A percentile compares a stretch with the other conserved stretches of the same genome.
Evolutionary conservation across 1,284 basidiomycete species (phyloP).

Genomic region (Cutaneotrichosporon sp.): DNA sequence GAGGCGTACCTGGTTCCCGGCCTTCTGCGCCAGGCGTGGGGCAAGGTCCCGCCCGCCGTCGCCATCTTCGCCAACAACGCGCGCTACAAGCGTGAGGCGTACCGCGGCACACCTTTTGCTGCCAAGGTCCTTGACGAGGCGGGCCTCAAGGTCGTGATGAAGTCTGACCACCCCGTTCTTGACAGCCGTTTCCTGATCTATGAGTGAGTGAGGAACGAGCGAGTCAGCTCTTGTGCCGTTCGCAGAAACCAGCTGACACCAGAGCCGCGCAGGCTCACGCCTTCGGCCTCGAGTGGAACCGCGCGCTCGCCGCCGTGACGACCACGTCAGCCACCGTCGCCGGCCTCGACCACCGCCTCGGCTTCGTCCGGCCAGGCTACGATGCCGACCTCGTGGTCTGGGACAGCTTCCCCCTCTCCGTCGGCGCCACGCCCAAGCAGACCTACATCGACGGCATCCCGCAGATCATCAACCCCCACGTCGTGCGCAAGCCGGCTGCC

Average conservation of each 20-base stretch:
- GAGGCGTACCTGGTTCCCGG: conserved; percentile 80
- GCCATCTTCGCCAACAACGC: conserved; percentile 71
- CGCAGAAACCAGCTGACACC: too few relatives aligned
- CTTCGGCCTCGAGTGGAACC: conserved; percentile 57
- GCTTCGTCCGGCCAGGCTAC: conserved; percentile 66
- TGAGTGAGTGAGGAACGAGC: conserved; percentile 54
- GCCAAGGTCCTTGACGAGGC: conserved; percentile 74
- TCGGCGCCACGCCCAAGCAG: conserved; percentile 61
- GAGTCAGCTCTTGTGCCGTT: too few relatives aligned
- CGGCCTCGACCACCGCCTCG: conserved; percentile 79
- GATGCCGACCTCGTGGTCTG: conserved; percentile 74
- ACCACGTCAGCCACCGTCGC: conserved; percentile 73
- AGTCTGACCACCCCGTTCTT: conserved; percentile 67
- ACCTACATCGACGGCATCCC: conserved; percentile 64
- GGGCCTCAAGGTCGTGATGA: conserved; percentile 66
- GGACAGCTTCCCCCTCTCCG: conserved; percentile 79
- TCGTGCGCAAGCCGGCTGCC: conserved; percentile 42
- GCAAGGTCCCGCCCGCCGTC: conserved; percentile 61
- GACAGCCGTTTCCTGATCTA: conserved; percentile 76
- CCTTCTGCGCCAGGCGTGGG: conserved; percentile 57
- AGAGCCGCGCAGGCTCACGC: conserved; percentile 79
- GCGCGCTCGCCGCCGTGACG: conserved; percentile 64
- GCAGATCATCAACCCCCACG: conserved; percentile 51
- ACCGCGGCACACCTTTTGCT: conserved; percentile 81
- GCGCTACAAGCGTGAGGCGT: conserved; percentile 78